Evolutionary conservation across 2,329 filamentous ascomycete genomes (phyloP).

Genomic region (Neofusicoccum sp.): DNA sequence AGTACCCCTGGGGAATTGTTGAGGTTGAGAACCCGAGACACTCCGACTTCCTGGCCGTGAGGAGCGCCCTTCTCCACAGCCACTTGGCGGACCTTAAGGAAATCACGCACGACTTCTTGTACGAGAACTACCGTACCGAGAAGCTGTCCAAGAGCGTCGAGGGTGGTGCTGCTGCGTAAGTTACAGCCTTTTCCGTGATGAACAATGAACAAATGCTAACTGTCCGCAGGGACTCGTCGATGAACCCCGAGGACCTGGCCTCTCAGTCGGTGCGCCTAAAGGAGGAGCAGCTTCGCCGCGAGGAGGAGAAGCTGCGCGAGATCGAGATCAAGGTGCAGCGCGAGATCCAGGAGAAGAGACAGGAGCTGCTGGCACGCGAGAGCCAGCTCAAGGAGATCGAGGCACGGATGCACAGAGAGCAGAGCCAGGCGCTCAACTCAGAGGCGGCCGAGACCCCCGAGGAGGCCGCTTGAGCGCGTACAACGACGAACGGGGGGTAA

Average conservation of each 20-base stretch:
- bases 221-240: constrained; percentile 69
- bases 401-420: constrained; percentile 91
- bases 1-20: constrained; percentile 98
- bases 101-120: constrained; percentile 99
- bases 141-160: constrained; percentile 99
- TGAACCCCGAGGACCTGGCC: constrained; percentile 97
- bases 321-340: constrained; percentile 99
- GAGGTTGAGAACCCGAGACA: constrained; percentile 99
- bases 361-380: constrained; percentile 95
- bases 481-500: constrained; percentile 14
- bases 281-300: constrained; percentile 98
- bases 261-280: constrained; percentile 98
- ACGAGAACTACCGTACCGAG: constrained; percentile 99
- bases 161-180: constrained; percentile 83
- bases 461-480: constrained; percentile 14
- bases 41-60: constrained; percentile 96
- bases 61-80: constrained; percentile 94
- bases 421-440: constrained; percentile 50
- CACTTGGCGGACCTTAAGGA: constrained; percentile 98
- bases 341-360: constrained; percentile 99
- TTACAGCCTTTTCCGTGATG: constrained; percentile 35
- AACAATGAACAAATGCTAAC: constrained; percentile 33
- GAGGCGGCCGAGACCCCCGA: constrained; percentile 10
- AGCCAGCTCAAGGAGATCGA: constrained; percentile 99
- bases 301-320: constrained; percentile 99